Evolutionary conservation across 495 filamentous ascomycete species (phyloP).

Genomic region (Penicillium turbatum): DNA sequence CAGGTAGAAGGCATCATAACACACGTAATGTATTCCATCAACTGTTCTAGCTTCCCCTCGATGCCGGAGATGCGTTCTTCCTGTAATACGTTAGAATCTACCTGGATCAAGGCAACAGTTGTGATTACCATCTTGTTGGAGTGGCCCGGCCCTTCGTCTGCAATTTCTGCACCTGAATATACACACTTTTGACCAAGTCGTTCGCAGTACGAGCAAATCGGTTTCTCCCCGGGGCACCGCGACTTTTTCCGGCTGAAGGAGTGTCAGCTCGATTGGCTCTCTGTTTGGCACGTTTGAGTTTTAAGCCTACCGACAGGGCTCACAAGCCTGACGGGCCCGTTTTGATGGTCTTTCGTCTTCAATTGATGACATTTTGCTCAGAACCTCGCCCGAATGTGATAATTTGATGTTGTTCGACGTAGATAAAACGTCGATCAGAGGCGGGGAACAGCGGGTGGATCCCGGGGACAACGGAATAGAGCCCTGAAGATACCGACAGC

Average conservation of each 20-base stretch:
- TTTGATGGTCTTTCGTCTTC: constrained; percentile 35
- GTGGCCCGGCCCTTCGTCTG: constrained; percentile 17
- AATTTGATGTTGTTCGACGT: background rate
- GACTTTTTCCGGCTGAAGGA: constrained; percentile 39
- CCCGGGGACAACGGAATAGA: background rate
- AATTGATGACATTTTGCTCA: constrained; percentile 1
- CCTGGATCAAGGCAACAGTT: too few relatives aligned
- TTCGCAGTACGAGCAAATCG: constrained; percentile 38
- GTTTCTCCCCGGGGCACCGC: constrained; percentile 41
- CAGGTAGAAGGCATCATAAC: background rate
- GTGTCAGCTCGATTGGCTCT: background rate
- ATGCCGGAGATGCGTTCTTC: constrained; percentile 36
- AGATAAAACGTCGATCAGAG: background rate
- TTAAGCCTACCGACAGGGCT: constrained; percentile 37
- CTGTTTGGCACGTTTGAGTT: background rate
- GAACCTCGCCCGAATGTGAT: background rate
- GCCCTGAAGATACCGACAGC: too few relatives aligned
- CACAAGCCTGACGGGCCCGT: constrained; percentile 39
- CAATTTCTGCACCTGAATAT: constrained; percentile 28
- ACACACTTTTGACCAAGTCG: constrained; percentile 38
- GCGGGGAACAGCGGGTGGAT: background rate
- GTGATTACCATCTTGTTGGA: constrained; percentile 13
- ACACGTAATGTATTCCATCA: constrained; percentile 27
- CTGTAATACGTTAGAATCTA: constrained; percentile 16
- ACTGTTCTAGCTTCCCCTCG: constrained; percentile 35